Evolutionary conservation across 2,329 filamentous ascomycete genomes (phyloP), one percentile per base, ranked within the genome.

Genomic region (Hypoxylon sp.): DNA sequence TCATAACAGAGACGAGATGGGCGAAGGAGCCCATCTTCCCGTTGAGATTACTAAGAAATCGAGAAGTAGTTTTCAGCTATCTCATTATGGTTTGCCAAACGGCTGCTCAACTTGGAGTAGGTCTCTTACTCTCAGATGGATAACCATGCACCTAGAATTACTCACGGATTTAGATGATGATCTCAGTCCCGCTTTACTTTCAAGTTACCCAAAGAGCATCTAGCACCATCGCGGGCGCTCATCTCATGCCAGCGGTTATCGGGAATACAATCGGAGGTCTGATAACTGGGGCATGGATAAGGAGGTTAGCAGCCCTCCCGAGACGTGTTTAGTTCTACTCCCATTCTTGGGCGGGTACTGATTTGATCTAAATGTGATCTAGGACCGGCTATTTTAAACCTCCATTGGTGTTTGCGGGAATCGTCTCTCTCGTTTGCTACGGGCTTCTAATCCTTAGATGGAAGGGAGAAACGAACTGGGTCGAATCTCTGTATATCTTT

Each of bases 131-230:
- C 5, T 38, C 17, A 13, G 2, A 67, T 68, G 2, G 3, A 19
- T 36, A n/a, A 3, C 25, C 13, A 49, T 9, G 14, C 53, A 9
- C 64, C 9, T 36, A 32, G 36, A 13, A 14, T 65, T 57, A 30
- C 53, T 67, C 11, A 69, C 72, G 43, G 51, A 53, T 10, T 46
- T 65, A 83, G 78, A 82, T 89, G 74, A 89, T 92, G 86, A 90
- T 89, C 59, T 84, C 85, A 0, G 85, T 92, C 0, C 91, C 91
- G 0, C 77, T 93, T 0, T 93, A 93, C 78, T 93, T 93, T 69
- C 88, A 91, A 63, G 85, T 90, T 0, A 90, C 89, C 0, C 80
- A 85, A 4, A 80, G 82, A 0, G 84, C 84, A 2, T 88, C 86
- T 0, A 88, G 86, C 48, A 88, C 89, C 0, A 79, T 81, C 1